Evolutionary conservation across 768 basidiomycete species (phyloP).

Genomic region (Rhizopogon salebrosus): DNA sequence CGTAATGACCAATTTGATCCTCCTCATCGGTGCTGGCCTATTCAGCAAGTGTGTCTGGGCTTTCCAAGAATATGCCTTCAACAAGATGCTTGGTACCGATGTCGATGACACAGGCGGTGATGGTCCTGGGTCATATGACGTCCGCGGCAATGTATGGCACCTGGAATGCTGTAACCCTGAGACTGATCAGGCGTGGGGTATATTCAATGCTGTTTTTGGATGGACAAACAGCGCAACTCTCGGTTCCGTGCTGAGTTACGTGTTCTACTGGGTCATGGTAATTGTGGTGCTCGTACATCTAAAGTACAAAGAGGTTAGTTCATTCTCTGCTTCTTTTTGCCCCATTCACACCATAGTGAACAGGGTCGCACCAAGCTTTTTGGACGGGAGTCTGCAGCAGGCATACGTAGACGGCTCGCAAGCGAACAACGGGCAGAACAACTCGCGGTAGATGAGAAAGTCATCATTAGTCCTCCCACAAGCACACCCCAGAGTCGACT

Average conservation of each 20-base stretch:
- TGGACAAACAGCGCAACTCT: slow-evolving; percentile 85
- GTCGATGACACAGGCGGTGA: slow-evolving; percentile 62
- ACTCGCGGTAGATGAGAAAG: not conserved
- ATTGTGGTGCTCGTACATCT: slow-evolving; percentile 59
- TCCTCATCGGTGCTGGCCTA: slow-evolving; percentile 92
- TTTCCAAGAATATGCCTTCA: slow-evolving; percentile 69
- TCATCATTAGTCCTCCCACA: not conserved
- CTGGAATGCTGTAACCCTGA: slow-evolving; percentile 74
- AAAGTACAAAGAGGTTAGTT: slow-evolving; percentile 56
- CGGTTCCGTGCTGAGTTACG: slow-evolving; percentile 80
- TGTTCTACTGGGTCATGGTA: slow-evolving; percentile 89
- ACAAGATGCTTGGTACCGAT: slow-evolving; percentile 63
- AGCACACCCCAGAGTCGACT: not conserved
- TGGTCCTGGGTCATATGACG: slow-evolving; percentile 82
- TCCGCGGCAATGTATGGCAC: slow-evolving; percentile 85
- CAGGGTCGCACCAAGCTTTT: slow-evolving; percentile 64
- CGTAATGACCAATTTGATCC: slow-evolving; percentile 84
- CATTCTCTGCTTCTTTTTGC: not conserved
- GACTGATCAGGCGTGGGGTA: slow-evolving; percentile 59
- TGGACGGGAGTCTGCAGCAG: slow-evolving; percentile 51
- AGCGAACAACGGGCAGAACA: slow-evolving; percentile 15
- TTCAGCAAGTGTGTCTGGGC: slow-evolving; percentile 75
- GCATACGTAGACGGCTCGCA: slow-evolving; percentile 24
- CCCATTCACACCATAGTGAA: not conserved
- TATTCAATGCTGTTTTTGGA: slow-evolving; percentile 83